Evolutionary conservation across 805 yeast species (phyloP).

Genomic region (Sporopachydermia lactativora): DNA sequence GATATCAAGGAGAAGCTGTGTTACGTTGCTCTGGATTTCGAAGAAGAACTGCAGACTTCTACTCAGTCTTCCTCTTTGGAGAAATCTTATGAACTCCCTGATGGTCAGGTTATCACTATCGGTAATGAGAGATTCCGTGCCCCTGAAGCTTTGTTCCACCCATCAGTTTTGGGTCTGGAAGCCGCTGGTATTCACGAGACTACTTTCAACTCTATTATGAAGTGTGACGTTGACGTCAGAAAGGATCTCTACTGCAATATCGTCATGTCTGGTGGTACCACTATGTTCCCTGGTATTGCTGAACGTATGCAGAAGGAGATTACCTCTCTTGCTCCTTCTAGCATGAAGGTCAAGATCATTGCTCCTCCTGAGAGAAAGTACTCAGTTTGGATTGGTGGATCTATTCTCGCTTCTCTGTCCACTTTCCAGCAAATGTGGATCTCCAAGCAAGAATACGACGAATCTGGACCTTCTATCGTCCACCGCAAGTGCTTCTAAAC

Average conservation of each 20-base stretch:
- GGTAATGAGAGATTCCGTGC: constrained; percentile 99
- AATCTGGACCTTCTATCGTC: constrained; percentile 99
- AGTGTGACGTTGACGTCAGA: constrained; percentile 98
- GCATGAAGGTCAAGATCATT: constrained; percentile 98
- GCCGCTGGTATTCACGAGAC: constrained; percentile 99
- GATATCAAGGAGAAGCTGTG: constrained; percentile 98
- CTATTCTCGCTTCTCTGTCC: constrained; percentile 94
- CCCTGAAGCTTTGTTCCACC: constrained; percentile 99
- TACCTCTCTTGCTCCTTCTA: constrained; percentile 98
- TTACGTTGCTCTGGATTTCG: constrained; percentile 97
- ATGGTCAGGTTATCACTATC: constrained; percentile 98
- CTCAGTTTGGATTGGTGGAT: constrained; percentile 99
- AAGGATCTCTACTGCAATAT: constrained; percentile 98
- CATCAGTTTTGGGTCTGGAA: constrained; percentile 80
- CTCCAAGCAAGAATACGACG: constrained; percentile 99
- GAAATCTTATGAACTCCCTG: constrained; percentile 98
- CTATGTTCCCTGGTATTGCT: constrained; percentile 99
- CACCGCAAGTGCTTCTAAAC: constrained; percentile 87
- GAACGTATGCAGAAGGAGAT: constrained; percentile 99
- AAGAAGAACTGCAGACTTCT: constrained; percentile 98
- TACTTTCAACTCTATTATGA: constrained; percentile 86
- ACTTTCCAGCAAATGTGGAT: constrained; percentile 99
- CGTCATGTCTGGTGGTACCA: constrained; percentile 99
- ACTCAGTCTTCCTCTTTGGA: constrained; percentile 96
- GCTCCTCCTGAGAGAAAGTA: constrained; percentile 99